phyloP scores from a whole-genome alignment of 176 grass and related monocot species.

The Triticum turgidum region DNA sequence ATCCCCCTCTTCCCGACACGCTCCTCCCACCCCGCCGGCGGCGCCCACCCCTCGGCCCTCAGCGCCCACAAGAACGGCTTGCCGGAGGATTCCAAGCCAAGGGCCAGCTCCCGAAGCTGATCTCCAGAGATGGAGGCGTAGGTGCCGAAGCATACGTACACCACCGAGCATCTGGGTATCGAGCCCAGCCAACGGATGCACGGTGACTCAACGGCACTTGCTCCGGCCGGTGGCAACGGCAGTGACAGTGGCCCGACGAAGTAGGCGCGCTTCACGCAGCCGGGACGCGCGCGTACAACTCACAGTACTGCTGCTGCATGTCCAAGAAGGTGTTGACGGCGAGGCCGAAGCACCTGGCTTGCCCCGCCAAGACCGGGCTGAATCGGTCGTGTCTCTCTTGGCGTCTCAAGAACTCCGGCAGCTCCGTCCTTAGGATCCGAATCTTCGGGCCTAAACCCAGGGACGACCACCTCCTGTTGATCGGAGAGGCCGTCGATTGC shows the following conservation, averaged over 20 bases:
- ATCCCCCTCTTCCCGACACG: conserved; percentile 7
- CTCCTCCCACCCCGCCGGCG: conserved; percentile 9
- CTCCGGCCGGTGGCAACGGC: neutral
- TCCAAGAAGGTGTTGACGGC: conserved; percentile 13
- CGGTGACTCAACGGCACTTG: neutral
- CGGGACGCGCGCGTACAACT: neutral
- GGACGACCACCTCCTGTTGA: neutral
- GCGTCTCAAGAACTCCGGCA: conserved; percentile 19
- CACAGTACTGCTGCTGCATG: conserved; percentile 25
- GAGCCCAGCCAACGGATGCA: conserved; percentile 36
- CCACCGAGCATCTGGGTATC: conserved; percentile 21
- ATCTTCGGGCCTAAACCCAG: neutral
- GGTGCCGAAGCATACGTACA: conserved; percentile 48
- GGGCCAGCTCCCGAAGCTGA: conserved; percentile 39
- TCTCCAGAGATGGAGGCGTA: neutral
- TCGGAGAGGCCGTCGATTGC: neutral
- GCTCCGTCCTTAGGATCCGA: neutral
- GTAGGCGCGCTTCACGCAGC: neutral
- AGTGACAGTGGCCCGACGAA: conserved; percentile 31
- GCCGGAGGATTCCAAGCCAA: conserved; percentile 37
- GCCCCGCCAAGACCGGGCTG: rapidly evolving
- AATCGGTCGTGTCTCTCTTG: no score
- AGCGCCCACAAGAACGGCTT: conserved; percentile 43
- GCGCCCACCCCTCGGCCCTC: neutral
- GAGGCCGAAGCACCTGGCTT: neutral